Evolutionary conservation across 192 early-diverging fungal species (phyloP).

Genomic region (Obelidium mucronatum): DNA sequence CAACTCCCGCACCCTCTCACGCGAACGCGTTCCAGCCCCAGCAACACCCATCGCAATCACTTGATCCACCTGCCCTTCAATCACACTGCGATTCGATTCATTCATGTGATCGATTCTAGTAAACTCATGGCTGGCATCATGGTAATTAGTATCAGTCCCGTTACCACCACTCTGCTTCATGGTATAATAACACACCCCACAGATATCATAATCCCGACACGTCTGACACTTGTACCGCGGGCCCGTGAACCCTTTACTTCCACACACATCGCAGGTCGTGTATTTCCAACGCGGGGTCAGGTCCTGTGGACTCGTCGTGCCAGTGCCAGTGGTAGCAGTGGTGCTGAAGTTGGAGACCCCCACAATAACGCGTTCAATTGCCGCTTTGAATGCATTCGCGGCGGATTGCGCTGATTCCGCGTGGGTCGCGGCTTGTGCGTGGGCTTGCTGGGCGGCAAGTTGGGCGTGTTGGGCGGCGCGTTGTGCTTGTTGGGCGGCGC

Average conservation of each 20-base stretch:
- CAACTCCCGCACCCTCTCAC: conserved; percentile 10
- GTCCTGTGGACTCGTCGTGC: no score
- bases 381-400: background rate
- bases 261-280: conserved; percentile 36
- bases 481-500: background rate
- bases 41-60: conserved; percentile 26
- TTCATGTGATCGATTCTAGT: background rate
- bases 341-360: no score
- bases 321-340: no score
- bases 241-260: conserved; percentile 20
- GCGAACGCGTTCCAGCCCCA: no score
- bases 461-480: background rate
- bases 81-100: background rate
- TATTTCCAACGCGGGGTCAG: conserved; percentile 19
- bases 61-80: background rate
- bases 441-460: background rate
- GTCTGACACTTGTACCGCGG: conserved; percentile 34
- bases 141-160: no score
- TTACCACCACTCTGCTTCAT: background rate
- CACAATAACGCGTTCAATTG: background rate
- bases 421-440: background rate
- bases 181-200: conserved; percentile 6
- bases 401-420: background rate
- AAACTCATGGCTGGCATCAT: background rate
- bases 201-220: conserved; percentile 41